Conservation (phyloP, 2,329 filamentous ascomycete genomes). For the Pseudogymnoascus sp. region DNA sequence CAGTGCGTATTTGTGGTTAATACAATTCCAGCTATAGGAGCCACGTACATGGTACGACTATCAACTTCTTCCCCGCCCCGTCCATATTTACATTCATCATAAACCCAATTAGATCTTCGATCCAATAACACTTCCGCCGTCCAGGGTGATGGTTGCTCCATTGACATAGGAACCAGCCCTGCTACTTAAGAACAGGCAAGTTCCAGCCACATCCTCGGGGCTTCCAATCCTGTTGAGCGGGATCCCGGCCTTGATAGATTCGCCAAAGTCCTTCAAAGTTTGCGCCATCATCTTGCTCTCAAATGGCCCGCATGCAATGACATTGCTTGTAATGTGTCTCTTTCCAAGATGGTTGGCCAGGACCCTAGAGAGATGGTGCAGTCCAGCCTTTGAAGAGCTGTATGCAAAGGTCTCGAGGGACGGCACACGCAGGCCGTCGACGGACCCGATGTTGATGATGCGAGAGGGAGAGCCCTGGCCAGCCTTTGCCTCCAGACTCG, state of each 20-base stretch:
- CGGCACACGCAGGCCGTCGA: conserved; percentile 55
- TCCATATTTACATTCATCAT: background rate
- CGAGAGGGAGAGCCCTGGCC: conserved; percentile 39
- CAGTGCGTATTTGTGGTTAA: background rate
- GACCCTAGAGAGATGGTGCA: conserved; percentile 56
- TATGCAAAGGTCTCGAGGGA: conserved; percentile 52
- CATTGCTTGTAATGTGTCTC: conserved; percentile 54
- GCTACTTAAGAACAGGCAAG: conserved; percentile 61
- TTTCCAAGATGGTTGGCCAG: conserved; percentile 54
- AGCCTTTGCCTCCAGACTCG: conserved; percentile 47
- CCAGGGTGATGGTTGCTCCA: conserved; percentile 53
- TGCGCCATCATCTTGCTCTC: conserved; percentile 66
- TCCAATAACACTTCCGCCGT: conserved; percentile 44
- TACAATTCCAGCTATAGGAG: background rate
- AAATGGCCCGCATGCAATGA: conserved; percentile 63
- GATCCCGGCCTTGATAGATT: conserved; percentile 47
- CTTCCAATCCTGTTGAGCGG: conserved; percentile 59
- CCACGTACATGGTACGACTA: background rate
- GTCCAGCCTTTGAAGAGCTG: conserved; percentile 52
- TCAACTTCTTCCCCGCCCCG: background rate
- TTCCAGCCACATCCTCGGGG: conserved; percentile 60
- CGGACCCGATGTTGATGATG: conserved; percentile 56
- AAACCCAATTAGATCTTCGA: conserved; percentile 34
- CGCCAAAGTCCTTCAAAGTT: conserved; percentile 51
- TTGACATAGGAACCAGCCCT: conserved; percentile 59